Evolutionary conservation across 1,284 basidiomycete species (phyloP).

Genomic region (Fomitopsis betulina): DNA sequence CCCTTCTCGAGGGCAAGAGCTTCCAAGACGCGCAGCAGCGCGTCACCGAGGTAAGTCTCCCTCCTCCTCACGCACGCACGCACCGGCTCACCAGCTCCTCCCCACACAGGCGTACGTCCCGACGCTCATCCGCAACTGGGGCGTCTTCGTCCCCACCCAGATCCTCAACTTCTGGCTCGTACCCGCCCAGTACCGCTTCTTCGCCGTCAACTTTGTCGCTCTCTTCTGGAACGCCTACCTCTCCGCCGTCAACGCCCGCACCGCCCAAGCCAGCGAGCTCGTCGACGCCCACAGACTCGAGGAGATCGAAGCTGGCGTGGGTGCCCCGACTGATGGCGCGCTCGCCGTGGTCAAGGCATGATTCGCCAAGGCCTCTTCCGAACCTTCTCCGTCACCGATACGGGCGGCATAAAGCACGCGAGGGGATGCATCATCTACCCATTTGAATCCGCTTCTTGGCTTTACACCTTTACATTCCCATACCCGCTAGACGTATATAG

Average conservation of each 20-base stretch:
- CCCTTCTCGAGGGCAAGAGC: constrained; percentile 65
- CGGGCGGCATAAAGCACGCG: background rate
- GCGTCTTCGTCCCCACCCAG: constrained; percentile 78
- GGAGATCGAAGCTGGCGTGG: background rate
- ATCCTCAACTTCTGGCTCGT: constrained; percentile 79
- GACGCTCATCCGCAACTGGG: constrained; percentile 74
- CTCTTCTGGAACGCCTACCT: constrained; percentile 65
- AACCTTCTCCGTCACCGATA: background rate
- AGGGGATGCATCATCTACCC: background rate
- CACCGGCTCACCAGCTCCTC: background rate
- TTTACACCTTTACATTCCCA: background rate
- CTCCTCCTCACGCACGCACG: background rate
- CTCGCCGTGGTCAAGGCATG: background rate
- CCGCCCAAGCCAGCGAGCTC: background rate
- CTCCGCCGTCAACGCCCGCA: constrained; percentile 9
- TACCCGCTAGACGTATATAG: background rate
- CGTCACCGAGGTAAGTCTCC: constrained; percentile 44
- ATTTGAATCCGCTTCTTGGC: background rate
- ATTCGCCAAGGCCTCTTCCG: background rate
- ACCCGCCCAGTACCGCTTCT: constrained; percentile 77
- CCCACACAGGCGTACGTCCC: constrained; percentile 54
- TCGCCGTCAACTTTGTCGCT: constrained; percentile 73
- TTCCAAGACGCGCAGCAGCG: constrained; percentile 49
- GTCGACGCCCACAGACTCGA: background rate
- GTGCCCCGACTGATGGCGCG: background rate